Evolutionary conservation across 1,284 basidiomycete species (phyloP).

Genomic region (Amylostereum chailletii): DNA sequence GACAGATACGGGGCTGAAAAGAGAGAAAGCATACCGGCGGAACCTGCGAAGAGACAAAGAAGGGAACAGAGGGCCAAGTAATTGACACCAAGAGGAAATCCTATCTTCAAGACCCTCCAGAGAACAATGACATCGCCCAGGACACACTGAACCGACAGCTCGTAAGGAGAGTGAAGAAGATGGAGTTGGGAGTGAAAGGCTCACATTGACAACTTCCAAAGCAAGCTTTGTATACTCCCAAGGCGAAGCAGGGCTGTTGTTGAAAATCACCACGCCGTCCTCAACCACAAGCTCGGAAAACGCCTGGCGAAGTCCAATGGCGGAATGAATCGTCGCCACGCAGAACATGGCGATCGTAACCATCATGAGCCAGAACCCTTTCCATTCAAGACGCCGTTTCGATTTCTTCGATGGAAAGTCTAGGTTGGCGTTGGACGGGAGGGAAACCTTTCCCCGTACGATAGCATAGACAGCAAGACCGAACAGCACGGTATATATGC

Average conservation of each 20-base stretch:
- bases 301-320: not conserved
- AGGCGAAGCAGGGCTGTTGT: not conserved
- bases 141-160: not conserved
- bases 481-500: slow-evolving; percentile 1
- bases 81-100: not conserved
- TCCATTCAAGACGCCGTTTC: too few species aligned
- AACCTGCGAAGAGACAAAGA: not conserved
- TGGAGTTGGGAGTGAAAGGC: not conserved
- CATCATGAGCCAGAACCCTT: too few species aligned
- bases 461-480: not conserved
- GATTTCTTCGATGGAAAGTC: too few species aligned
- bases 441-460: not conserved
- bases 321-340: not conserved
- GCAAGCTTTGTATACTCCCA: slow-evolving; percentile 2
- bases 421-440: too few species aligned
- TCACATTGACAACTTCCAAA: slow-evolving; percentile 2
- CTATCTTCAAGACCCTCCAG: not conserved
- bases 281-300: not conserved
- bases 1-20: not conserved
- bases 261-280: not conserved
- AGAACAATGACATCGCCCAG: not conserved
- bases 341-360: not conserved
- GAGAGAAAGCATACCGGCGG: not conserved
- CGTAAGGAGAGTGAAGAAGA: too few species aligned
- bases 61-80: not conserved